A percentile compares a stretch with the other conserved stretches of the same genome.
Evolutionary conservation across 352 stramenopile genomes (phyloP).

Genomic region (Globisporangium takayamanum): DNA sequence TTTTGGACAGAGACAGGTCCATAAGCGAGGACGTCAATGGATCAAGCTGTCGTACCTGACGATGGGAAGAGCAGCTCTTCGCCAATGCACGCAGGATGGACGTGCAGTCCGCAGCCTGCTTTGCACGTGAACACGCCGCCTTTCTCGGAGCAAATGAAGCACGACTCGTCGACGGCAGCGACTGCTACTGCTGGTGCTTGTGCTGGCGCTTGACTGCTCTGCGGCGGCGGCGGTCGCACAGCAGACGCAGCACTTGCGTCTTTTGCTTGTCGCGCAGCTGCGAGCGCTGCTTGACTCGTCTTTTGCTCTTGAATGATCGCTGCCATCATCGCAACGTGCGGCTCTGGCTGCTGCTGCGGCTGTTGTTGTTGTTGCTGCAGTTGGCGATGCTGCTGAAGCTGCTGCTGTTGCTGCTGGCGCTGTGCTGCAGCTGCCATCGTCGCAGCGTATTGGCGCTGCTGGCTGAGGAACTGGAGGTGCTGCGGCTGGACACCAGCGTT

Average conservation of each 20-base stretch:
- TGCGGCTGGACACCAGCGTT: constrained; percentile 8
- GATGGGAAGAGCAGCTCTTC: constrained; percentile 52
- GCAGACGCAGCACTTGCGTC: too few relatives aligned
- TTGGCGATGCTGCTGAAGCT: constrained; percentile 6
- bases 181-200: constrained; percentile 5
- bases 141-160: constrained; percentile 46
- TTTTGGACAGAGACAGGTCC: background rate
- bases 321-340: constrained; percentile 8
- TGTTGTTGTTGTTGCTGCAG: constrained; percentile 10
- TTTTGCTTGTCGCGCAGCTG: too few relatives aligned
- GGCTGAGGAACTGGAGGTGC: constrained; percentile 30
- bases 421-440: constrained; percentile 20
- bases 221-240: too few relatives aligned
- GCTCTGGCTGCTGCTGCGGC: constrained; percentile 15
- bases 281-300: constrained; percentile 4
- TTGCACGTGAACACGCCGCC: constrained; percentile 49
- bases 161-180: constrained; percentile 20
- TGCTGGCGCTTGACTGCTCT: constrained; percentile 5
- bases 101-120: constrained; percentile 50
- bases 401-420: background rate
- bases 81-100: constrained; percentile 52
- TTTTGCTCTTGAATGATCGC: constrained; percentile 8
- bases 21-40: background rate
- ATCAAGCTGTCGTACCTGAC: constrained; percentile 15
- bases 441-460: constrained; percentile 22